Evolutionary conservation across 1,284 basidiomycete genomes (phyloP).

Genomic region (Takashimella tepidaria): DNA sequence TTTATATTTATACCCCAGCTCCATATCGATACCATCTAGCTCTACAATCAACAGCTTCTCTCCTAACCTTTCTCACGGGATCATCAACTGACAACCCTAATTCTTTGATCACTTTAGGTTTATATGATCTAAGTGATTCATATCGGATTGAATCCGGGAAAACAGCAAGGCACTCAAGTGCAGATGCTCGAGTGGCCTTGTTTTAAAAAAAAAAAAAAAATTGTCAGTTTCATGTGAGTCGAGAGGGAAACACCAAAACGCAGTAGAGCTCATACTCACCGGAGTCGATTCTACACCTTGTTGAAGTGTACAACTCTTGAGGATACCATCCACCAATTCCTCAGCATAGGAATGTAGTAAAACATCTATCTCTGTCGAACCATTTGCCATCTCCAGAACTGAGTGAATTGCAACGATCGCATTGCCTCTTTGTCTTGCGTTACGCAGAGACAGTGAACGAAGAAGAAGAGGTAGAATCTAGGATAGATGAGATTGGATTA

Average conservation of each 20-base stretch:
- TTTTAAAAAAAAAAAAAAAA: constrained; percentile 6
- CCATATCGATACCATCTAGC: constrained; percentile 47
- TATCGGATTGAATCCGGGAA: constrained; percentile 72
- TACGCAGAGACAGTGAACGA: constrained; percentile 71
- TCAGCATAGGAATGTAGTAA: constrained; percentile 64
- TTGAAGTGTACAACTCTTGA: constrained; percentile 48
- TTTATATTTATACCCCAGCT: not conserved
- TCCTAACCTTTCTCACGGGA: constrained; percentile 69
- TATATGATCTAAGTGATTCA: constrained; percentile 70
- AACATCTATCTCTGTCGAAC: constrained; percentile 40
- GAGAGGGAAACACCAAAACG: no score
- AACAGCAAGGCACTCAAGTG: constrained; percentile 66
- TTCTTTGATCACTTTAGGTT: constrained; percentile 64
- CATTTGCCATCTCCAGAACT: constrained; percentile 60
- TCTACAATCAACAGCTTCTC: constrained; percentile 79
- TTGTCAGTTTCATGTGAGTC: no score
- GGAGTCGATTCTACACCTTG: constrained; percentile 53
- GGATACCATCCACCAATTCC: constrained; percentile 65
- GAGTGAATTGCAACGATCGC: constrained; percentile 74
- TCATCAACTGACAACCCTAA: constrained; percentile 76
- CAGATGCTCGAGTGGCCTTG: constrained; percentile 67
- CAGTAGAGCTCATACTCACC: constrained; percentile 49
- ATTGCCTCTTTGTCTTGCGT: constrained; percentile 66
- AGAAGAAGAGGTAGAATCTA: constrained; percentile 85
- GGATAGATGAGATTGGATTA: no score